Base-by-base conservation (phyloP, 768 basidiomycete genomes). In the Crepidotus variabilis region DNA sequence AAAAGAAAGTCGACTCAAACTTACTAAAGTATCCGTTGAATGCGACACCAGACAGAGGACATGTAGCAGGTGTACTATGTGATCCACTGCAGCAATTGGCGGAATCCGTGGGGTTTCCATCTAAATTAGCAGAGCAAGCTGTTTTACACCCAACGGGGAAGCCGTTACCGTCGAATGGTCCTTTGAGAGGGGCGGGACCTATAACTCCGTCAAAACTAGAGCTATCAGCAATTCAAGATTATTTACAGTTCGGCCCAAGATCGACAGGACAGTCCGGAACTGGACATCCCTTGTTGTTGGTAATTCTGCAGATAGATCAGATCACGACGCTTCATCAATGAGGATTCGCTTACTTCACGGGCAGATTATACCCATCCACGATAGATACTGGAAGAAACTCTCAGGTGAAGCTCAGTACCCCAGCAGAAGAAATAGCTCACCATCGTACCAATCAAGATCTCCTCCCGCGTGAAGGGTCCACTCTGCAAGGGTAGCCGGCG, bases 321-420 rank as follows among this genome's bases (percentile, higher is more conserved):
- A 43, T 14, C 3, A 43, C 3, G 39, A 43, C 39, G 14, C 39
- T 16, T 36, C 35, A 8, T 8, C 8, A 8, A 8, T 36, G 16
- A 8, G 13, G 3, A 20, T 43, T 43, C 39, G n/a, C 39, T 43
- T 11, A 43, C 39, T 11, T 66, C 64, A 86, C 67, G 8, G 87
- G 86, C 6, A 88, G 68, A 62, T 87, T 85, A 61, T 76, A 86
- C 2, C 86, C 85, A 60, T 86, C 83, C 33, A 87, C 85, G 20
- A 87, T 72, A 20, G 84, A 85, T 16, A 86, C 85, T 85, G 54
- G n/a, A 45, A 6, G 36, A 6, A 52, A 22, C 39, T 45, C 54
- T 47, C 32, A 43, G n/a, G 46, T 23, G 18, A 11, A 20, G 6
- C 20, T 18, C 2, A 9, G 6, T 7, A 21, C 39, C 45, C 16